Base-by-base conservation (phyloP, 441 rosid species). In the Erodium texanum region DNA sequence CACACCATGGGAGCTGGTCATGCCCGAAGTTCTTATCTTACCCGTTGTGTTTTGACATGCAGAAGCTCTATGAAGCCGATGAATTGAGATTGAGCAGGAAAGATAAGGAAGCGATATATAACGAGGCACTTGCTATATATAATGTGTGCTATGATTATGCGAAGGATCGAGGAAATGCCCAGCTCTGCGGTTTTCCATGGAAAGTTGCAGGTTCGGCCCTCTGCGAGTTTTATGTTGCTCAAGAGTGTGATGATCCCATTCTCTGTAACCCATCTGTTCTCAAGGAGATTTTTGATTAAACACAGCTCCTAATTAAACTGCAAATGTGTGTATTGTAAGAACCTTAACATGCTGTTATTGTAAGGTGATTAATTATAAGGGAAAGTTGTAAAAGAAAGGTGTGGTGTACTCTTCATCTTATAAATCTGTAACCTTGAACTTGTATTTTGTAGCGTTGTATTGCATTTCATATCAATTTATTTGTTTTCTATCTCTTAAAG, bases 151-250 rank as follows among this genome's bases (percentile, higher is more conserved):
- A 87, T 0, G 78, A 83, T 15, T 54, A 76, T 58, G 94, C 93
- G 1, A 74, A 15, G 45, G 0, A 15, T 1, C 0, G 0, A 9
- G 9, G 69, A 0, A 8, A 7, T 0, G 81, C 61, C 0, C 0
- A 5, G 0, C 59, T 27, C 19, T 88, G 97, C 58, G 20, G 75
- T 0, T 88, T 90, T 71, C 92, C 83, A 12, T 90, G 97, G 98
- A 87, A 32, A 64, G 77, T 83, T 56, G 94, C 97, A 29, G 91
- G 98, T 41, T 64, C 84, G 8, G 88, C 87, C 3, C 75, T 92
- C 1, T 86, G 85, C 75, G 66, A 32, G 50, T 24, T 78, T 0
- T 82, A 82, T 71, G 56, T 65, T 0, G 0, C 2, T 18, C 72
- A 64, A 66, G 73, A 64, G 59, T 32, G 68, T 32, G 82, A 77